Evolutionary conservation across 441 rosid species (phyloP).

Genomic region (Geranium incanum): DNA sequence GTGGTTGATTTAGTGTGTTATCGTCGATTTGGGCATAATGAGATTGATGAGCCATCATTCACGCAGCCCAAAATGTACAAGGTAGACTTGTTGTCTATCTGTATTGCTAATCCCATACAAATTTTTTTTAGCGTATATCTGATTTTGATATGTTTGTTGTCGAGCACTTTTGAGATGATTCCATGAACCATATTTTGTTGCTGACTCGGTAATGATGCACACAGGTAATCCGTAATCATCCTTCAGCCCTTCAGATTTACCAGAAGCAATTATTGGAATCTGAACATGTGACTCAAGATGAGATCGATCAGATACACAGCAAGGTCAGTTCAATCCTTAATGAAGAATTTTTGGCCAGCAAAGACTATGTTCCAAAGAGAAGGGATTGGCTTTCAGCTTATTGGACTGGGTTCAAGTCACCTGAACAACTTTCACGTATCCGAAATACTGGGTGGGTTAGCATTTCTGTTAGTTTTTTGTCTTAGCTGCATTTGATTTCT

Average conservation of each 20-base stretch:
- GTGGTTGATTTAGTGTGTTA: conserved; percentile 91
- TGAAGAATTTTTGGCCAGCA: conserved; percentile 76
- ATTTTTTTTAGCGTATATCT: not conserved
- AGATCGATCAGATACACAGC: conserved; percentile 53
- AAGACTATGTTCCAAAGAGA: conserved; percentile 70
- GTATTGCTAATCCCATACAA: too few relatives aligned
- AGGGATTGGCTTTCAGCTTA: conserved; percentile 97
- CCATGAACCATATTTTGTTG: not conserved
- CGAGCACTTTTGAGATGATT: not conserved
- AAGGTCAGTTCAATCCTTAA: conserved; percentile 73
- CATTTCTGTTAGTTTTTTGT: too few relatives aligned
- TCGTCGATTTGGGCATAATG: conserved; percentile 89
- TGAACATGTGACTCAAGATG: conserved; percentile 62
- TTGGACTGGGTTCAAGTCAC: conserved; percentile 43
- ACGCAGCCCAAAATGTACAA: conserved; percentile 95
- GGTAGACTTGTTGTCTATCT: conserved; percentile 34
- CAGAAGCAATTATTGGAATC: conserved; percentile 59
- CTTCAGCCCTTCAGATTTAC: conserved; percentile 77
- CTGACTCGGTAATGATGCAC: conserved; percentile 15
- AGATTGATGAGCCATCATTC: conserved; percentile 91
- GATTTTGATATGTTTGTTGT: not conserved
- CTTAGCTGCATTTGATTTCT: not conserved
- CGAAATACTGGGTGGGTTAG: conserved; percentile 77
- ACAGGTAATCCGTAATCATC: conserved; percentile 80
- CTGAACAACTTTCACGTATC: conserved; percentile 67